A percentile compares a stretch with the other conserved stretches of the same genome.
Conservation (phyloP, 495 filamentous ascomycete species). For the Hyaloscypha variabilis region DNA sequence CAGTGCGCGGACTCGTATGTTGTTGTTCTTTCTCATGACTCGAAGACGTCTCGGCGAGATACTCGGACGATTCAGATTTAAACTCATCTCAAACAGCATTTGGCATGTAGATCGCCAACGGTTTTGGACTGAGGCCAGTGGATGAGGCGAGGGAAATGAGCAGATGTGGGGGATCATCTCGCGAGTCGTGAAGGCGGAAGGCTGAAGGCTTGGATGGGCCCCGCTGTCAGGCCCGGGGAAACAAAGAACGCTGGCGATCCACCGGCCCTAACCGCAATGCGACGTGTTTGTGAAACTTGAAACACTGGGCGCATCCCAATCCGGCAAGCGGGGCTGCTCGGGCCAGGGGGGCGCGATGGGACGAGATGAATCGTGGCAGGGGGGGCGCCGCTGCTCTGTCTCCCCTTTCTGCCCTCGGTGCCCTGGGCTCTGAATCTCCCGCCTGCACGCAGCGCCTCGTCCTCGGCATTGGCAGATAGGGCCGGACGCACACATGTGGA, state of each 20-base stretch:
- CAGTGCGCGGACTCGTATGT: not conserved
- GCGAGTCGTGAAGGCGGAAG: too few species aligned
- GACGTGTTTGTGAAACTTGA: constrained; percentile 2
- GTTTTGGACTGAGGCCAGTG: not conserved
- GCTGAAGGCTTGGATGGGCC: too few species aligned
- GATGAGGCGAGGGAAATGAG: constrained; percentile 14
- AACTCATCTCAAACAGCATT: constrained; percentile 16
- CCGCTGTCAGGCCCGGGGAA: not conserved
- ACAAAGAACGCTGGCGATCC: constrained; percentile 2
- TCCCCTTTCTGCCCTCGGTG: too few species aligned
- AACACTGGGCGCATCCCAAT: constrained; percentile 10
- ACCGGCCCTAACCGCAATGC: constrained; percentile 18
- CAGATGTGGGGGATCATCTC: constrained; percentile 24
- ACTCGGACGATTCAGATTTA: constrained; percentile 25
- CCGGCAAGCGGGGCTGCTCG: not conserved
- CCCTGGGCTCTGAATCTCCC: too few species aligned
- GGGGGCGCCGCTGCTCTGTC: not conserved
- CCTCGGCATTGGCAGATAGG: not conserved
- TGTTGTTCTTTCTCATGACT: constrained; percentile 7
- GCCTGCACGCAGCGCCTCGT: not conserved
- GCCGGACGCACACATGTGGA: not conserved
- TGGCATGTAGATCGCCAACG: constrained; percentile 9
- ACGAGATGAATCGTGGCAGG: not conserved
- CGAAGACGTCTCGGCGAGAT: constrained; percentile 25
- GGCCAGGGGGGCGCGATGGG: not conserved